Percentiles rank a stretch among this genome's conserved stretches.
Evolutionary conservation across 306 rosid species (phyloP).

Genomic region (Lotus japonicus): DNA sequence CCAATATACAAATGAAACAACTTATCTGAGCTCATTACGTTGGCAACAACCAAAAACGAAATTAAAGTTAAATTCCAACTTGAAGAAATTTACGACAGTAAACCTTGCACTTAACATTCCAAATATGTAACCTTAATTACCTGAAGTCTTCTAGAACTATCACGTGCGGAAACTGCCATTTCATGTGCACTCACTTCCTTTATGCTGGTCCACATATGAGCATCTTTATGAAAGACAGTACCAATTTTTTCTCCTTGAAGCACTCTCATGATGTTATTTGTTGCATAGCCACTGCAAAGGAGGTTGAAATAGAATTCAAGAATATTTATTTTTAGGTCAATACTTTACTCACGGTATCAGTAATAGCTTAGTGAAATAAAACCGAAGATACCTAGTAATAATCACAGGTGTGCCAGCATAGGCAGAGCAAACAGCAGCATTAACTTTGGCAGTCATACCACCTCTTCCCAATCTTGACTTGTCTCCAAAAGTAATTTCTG

Average conservation of each 20-base stretch:
- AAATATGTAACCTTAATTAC: conserved; percentile 21
- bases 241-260: conserved; percentile 77
- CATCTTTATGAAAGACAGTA: conserved; percentile 83
- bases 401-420: conserved; percentile 72
- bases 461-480: conserved; percentile 86
- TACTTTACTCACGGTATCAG: neutral
- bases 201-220: conserved; percentile 60
- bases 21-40: neutral
- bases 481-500: conserved; percentile 77
- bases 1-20: neutral
- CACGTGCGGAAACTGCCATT: conserved; percentile 73
- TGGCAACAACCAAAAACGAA: neutral
- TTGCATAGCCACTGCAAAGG: conserved; percentile 58
- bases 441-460: conserved; percentile 85
- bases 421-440: conserved; percentile 76
- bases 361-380: neutral
- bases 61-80: neutral
- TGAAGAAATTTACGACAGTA: neutral
- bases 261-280: conserved; percentile 66
- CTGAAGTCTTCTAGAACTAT: conserved; percentile 61
- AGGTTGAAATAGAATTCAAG: conserved; percentile 2
- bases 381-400: conserved; percentile 60
- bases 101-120: no score
- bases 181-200: conserved; percentile 67
- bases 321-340: no score